phyloP scores from a whole-genome alignment of 257 asterid genomes.

The Plantago ovata region DNA sequence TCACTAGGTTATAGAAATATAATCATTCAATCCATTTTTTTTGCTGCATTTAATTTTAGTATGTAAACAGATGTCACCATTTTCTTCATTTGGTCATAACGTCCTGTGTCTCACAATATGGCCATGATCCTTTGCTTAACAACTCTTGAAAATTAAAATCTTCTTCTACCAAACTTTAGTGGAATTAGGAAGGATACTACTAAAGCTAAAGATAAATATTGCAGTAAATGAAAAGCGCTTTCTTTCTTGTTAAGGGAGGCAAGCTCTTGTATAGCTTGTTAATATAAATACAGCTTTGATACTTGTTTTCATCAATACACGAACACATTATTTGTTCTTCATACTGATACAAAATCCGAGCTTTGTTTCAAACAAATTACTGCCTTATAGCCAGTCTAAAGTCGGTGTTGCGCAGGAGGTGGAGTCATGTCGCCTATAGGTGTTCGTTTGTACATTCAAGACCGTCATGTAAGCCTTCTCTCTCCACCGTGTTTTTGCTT shows the following conservation, averaged over 20 bases:
- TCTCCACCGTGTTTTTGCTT: not conserved
- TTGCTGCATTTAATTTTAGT: not conserved
- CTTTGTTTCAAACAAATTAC: not conserved
- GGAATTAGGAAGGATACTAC: constrained; percentile 22
- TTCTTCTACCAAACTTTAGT: constrained; percentile 30
- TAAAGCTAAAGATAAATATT: constrained; percentile 29
- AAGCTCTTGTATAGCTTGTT: constrained; percentile 15
- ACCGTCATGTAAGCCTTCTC: constrained; percentile 47
- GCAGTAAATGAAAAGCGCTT: constrained; percentile 15
- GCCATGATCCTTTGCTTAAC: constrained; percentile 3
- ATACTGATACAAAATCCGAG: not conserved
- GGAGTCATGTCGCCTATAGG: constrained; percentile 59
- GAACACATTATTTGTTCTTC: not conserved
- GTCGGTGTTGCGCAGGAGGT: constrained; percentile 11
- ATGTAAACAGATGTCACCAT: constrained; percentile 11
- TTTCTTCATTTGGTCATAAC: not conserved
- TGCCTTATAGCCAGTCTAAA: constrained; percentile 12
- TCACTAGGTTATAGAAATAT: not conserved
- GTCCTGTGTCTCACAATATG: not conserved
- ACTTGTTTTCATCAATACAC: not conserved
- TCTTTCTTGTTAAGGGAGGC: constrained; percentile 35
- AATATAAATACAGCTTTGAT: not conserved
- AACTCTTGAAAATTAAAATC: constrained; percentile 30
- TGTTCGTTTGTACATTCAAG: constrained; percentile 51
- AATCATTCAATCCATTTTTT: not conserved